phyloP scores from a whole-genome alignment of 2,329 filamentous ascomycete genomes.

The Zymoseptoria pseudotritici region DNA sequence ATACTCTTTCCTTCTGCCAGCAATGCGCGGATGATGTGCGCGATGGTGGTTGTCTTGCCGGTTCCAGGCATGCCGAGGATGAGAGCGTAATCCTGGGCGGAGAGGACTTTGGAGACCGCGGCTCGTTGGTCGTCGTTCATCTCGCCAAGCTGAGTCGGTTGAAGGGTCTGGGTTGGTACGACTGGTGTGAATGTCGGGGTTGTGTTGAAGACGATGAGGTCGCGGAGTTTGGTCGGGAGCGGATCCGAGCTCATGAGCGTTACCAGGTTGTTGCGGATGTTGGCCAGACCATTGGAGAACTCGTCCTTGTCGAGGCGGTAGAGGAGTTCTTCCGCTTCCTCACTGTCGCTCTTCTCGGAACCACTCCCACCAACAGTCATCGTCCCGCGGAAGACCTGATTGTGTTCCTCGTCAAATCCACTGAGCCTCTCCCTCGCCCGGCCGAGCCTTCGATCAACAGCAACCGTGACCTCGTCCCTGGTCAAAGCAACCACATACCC shows the following conservation, averaged over 20 bases:
- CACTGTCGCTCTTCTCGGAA: no score
- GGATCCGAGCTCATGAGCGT: conserved; percentile 63
- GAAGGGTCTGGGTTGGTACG: conserved; percentile 6
- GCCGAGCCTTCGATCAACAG: conserved; percentile 82
- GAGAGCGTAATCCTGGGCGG: conserved; percentile 88
- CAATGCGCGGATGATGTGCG: conserved; percentile 88
- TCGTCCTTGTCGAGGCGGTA: conserved; percentile 96
- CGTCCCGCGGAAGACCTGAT: conserved; percentile 83
- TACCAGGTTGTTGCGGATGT: conserved; percentile 86
- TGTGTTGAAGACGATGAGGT: conserved; percentile 70
- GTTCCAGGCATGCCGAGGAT: conserved; percentile 98
- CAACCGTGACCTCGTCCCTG: conserved; percentile 71
- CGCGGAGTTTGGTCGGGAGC: conserved; percentile 52
- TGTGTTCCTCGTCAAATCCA: conserved; percentile 67
- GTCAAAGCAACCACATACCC: conserved; percentile 78
- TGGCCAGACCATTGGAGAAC: conserved; percentile 96
- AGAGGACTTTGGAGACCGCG: conserved; percentile 93
- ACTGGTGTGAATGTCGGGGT: conserved; percentile 65
- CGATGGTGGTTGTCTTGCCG: conserved; percentile 96
- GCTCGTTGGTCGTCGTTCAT: conserved; percentile 82
- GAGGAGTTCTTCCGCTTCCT: conserved; percentile 40
- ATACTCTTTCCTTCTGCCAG: conserved; percentile 87
- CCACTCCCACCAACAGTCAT: conserved; percentile 62
- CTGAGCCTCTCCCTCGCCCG: conserved; percentile 69
- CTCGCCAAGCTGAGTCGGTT: conserved; percentile 27